Percentiles rank a stretch among this genome's conserved stretches.
Conservation (phyloP, 768 basidiomycete species). For the Paxillus ammoniavirescens region DNA sequence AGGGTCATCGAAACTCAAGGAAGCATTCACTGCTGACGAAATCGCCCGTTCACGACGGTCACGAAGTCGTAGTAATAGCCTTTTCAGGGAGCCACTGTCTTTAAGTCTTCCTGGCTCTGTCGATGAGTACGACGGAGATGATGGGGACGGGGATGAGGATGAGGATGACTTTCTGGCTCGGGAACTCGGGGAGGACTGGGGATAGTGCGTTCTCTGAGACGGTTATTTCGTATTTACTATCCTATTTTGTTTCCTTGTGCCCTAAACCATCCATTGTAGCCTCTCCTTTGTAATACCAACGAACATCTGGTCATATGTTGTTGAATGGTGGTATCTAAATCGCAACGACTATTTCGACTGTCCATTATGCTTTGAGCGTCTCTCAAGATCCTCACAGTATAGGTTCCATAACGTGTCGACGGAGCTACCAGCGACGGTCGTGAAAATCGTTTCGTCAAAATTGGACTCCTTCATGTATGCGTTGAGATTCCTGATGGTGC, state of each 20-base stretch:
- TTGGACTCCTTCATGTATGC: slow-evolving; percentile 44
- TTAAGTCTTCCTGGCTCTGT: slow-evolving; percentile 24
- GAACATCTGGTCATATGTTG: background rate
- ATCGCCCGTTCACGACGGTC: slow-evolving; percentile 23
- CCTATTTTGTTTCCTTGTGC: slow-evolving; percentile 5
- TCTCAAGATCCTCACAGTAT: slow-evolving; percentile 46
- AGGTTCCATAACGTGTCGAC: slow-evolving; percentile 57
- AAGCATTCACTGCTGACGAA: slow-evolving; percentile 58
- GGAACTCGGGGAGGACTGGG: slow-evolving; percentile 75
- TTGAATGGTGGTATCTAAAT: background rate
- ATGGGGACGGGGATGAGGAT: slow-evolving; percentile 55
- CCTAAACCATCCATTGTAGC: slow-evolving; percentile 21
- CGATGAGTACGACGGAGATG: slow-evolving; percentile 50
- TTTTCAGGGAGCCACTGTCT: slow-evolving; percentile 6
- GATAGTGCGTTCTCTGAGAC: slow-evolving; percentile 40
- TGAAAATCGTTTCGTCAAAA: slow-evolving; percentile 54
- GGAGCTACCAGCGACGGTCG: slow-evolving; percentile 47
- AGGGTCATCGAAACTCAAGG: slow-evolving; percentile 67
- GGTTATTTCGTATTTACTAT: background rate
- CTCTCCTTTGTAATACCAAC: slow-evolving; percentile 15
- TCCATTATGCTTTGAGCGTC: background rate
- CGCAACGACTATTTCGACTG: background rate
- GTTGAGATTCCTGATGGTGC: slow-evolving; percentile 60
- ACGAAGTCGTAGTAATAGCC: slow-evolving; percentile 25
- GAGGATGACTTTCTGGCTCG: slow-evolving; percentile 76